Conservation (phyloP, 495 filamentous ascomycete genomes). For the Trichoderma reesei region DNA sequence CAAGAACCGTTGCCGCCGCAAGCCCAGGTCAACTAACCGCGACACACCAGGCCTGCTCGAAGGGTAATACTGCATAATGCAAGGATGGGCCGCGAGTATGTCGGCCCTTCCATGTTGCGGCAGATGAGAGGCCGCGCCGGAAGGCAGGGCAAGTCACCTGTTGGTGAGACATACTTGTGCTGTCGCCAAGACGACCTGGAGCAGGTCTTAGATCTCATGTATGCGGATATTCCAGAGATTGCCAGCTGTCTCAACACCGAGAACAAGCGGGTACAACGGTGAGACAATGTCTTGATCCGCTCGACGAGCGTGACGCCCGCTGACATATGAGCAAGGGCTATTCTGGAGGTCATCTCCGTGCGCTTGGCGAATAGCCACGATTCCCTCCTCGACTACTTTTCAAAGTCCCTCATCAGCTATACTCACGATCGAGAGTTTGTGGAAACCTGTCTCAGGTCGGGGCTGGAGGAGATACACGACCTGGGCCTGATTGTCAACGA, state of each 20-base stretch:
- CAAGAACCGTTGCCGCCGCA: not conserved
- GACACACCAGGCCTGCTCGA: slow-evolving; percentile 38
- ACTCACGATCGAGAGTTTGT: slow-evolving; percentile 34
- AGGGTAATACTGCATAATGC: slow-evolving; percentile 72
- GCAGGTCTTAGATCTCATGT: slow-evolving; percentile 58
- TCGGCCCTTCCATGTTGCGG: slow-evolving; percentile 69
- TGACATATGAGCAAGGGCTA: slow-evolving; percentile 37
- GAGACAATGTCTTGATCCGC: slow-evolving; percentile 6
- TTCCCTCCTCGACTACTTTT: slow-evolving; percentile 62
- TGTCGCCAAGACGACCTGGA: slow-evolving; percentile 62
- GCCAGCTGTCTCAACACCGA: slow-evolving; percentile 62
- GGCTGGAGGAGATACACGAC: slow-evolving; percentile 41
- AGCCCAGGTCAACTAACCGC: not conserved
- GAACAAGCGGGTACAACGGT: slow-evolving; percentile 59
- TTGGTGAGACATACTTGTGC: slow-evolving; percentile 73
- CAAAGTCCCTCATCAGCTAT: slow-evolving; percentile 56
- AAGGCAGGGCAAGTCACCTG: slow-evolving; percentile 72
- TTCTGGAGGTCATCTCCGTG: slow-evolving; percentile 67
- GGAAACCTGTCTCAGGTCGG: slow-evolving; percentile 44
- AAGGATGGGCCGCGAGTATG: slow-evolving; percentile 66
- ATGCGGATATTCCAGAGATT: slow-evolving; percentile 62
- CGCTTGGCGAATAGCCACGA: slow-evolving; percentile 58
- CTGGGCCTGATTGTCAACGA: slow-evolving; percentile 48
- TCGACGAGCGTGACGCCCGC: not conserved
- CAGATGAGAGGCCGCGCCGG: slow-evolving; percentile 82